Evolutionary conservation across 257 asterid species (phyloP).

Genomic region (Plantago elongata): DNA sequence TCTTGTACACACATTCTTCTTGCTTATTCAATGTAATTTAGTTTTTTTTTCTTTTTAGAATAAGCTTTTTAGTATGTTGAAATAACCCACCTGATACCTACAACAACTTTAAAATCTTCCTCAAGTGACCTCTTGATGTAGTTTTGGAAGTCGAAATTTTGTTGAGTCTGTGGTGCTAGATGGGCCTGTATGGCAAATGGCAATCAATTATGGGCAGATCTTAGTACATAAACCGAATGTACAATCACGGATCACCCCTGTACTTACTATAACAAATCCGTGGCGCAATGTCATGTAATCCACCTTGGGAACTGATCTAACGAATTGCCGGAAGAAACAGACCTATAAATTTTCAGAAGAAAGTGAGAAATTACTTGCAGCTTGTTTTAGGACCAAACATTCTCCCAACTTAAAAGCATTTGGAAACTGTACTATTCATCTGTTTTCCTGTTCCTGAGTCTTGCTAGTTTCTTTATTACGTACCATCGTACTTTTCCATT

Average conservation of each 20-base stretch:
- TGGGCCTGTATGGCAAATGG: slow-evolving; percentile 40
- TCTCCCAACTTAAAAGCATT: neutral
- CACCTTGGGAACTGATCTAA: slow-evolving; percentile 47
- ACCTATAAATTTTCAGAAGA: slow-evolving; percentile 30
- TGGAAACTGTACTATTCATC: too few relatives aligned
- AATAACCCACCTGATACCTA: slow-evolving; percentile 46
- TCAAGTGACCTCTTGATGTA: slow-evolving; percentile 59
- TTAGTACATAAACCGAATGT: neutral
- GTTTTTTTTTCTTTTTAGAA: too few relatives aligned
- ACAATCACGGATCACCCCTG: neutral
- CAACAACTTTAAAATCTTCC: slow-evolving; percentile 58
- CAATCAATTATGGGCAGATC: neutral
- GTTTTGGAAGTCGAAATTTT: slow-evolving; percentile 42
- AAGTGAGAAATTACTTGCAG: neutral
- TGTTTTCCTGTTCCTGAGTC: too few relatives aligned
- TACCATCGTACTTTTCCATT: neutral
- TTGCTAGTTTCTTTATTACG: too few relatives aligned
- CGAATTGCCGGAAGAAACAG: slow-evolving; percentile 58
- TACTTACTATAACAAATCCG: slow-evolving; percentile 47
- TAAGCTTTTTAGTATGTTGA: too few relatives aligned
- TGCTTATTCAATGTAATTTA: too few relatives aligned
- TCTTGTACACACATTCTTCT: neutral
- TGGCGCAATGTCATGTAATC: slow-evolving; percentile 58
- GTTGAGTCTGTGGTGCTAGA: slow-evolving; percentile 39
- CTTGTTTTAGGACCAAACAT: neutral